Percentiles rank a stretch among this genome's conserved stretches.
Conservation (phyloP, 1,284 basidiomycete genomes). For the Malassezia sp. region DNA sequence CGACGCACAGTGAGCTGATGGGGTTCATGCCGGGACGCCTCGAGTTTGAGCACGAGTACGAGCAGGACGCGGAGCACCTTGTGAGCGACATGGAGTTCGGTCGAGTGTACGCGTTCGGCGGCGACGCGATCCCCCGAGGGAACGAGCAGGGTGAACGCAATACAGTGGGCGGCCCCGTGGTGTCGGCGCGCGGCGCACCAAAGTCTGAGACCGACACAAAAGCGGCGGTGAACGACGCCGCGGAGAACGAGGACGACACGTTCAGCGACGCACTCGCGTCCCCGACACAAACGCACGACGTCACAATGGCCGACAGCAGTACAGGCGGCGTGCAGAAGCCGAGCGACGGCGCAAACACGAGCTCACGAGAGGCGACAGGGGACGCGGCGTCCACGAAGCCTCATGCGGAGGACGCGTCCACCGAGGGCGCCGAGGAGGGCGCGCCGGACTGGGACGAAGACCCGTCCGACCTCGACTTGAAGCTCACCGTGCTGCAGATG, state of each 20-base stretch:
- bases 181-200: constrained; percentile 12
- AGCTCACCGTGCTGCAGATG: constrained; percentile 78
- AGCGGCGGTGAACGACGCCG: constrained; percentile 10
- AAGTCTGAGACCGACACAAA: constrained; percentile 12
- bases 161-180: constrained; percentile 53
- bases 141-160: constrained; percentile 50
- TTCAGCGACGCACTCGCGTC: not conserved
- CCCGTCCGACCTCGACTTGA: constrained; percentile 71
- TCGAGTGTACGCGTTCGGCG: constrained; percentile 69
- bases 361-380: not conserved
- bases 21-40: constrained; percentile 90
- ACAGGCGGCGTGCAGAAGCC: not conserved
- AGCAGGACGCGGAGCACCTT: constrained; percentile 78
- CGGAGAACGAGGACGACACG: not conserved
- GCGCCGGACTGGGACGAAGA: constrained; percentile 57
- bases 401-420: constrained; percentile 26
- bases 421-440: constrained; percentile 21
- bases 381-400: constrained; percentile 14
- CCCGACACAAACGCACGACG: constrained; percentile 6
- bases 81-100: constrained; percentile 97
- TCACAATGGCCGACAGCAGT: constrained; percentile 10
- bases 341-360: too few species aligned
- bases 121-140: constrained; percentile 54
- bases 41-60: constrained; percentile 92
- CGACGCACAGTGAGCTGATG: constrained; percentile 74